Conservation (phyloP, 23 red algal genomes). For the Gracilaria domingensis region DNA sequence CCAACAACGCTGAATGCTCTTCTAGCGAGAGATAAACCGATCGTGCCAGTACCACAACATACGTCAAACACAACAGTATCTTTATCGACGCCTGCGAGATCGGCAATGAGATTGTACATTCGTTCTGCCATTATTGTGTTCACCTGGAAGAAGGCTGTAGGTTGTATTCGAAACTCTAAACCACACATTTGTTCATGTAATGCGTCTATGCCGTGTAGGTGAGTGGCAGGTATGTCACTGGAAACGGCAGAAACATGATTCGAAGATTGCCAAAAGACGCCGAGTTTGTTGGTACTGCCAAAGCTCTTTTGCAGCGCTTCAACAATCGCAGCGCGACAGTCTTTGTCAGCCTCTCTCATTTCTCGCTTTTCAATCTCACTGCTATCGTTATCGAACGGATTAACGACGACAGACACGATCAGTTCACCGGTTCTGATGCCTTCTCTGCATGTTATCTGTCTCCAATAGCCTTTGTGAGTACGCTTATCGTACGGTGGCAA, state of each 20-base stretch:
- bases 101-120: slow-evolving; percentile 69
- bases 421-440: slow-evolving; percentile 60
- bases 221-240: slow-evolving; percentile 57
- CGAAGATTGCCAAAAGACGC: slow-evolving; percentile 67
- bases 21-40: slow-evolving; percentile 80
- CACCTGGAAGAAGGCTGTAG: slow-evolving; percentile 87
- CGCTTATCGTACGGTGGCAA: slow-evolving; percentile 74
- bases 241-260: slow-evolving; percentile 54
- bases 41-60: slow-evolving; percentile 93
- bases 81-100: slow-evolving; percentile 55
- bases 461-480: slow-evolving; percentile 79
- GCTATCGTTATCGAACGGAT: slow-evolving; percentile 39
- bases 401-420: slow-evolving; percentile 71
- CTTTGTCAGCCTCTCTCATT: slow-evolving; percentile 37
- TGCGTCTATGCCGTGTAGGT: slow-evolving; percentile 36
- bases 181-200: slow-evolving; percentile 75
- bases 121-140: slow-evolving; percentile 86
- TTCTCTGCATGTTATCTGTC: slow-evolving; percentile 72
- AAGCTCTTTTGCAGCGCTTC: slow-evolving; percentile 38
- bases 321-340: slow-evolving; percentile 30
- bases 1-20: slow-evolving; percentile 82
- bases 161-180: slow-evolving; percentile 75
- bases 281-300: slow-evolving; percentile 25
- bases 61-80: slow-evolving; percentile 81
- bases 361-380: slow-evolving; percentile 9